These are phyloP conservation scores for Claviceps maximensis DNA, from an alignment of 2,329 filamentous ascomycete species.

Conservation along the genomic window DNA sequence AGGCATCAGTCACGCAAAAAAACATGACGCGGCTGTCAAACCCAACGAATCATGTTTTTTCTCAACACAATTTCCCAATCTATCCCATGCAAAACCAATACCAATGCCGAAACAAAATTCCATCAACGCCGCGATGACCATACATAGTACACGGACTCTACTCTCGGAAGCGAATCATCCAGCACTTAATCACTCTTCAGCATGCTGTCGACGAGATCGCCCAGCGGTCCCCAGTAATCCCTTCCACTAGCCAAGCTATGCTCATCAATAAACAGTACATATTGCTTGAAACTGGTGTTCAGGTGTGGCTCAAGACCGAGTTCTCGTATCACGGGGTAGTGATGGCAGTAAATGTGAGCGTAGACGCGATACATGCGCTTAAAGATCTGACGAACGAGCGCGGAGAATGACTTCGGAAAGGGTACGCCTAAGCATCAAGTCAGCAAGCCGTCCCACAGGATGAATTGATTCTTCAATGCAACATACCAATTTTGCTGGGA, in stretches of 20 bases:
- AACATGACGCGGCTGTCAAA: background rate
- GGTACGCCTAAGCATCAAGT: constrained; percentile 51
- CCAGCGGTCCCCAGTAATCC: constrained; percentile 93
- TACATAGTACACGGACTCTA: constrained; percentile 4
- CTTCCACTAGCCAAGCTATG: constrained; percentile 83
- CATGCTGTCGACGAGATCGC: constrained; percentile 96
- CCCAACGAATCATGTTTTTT: background rate
- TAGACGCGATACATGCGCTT: constrained; percentile 98
- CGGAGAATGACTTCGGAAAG: constrained; percentile 84
- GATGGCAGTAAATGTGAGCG: constrained; percentile 98
- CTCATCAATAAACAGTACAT: constrained; percentile 96
- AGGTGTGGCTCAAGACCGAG: constrained; percentile 92
- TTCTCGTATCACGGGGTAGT: constrained; percentile 93
- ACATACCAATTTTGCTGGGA: constrained; percentile 74
- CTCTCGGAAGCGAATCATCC: background rate
- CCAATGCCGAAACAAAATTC: background rate
- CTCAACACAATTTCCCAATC: background rate
- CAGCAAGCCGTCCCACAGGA: background rate
- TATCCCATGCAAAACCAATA: constrained; percentile 1
- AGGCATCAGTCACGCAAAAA: background rate
- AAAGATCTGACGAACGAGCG: constrained; percentile 88
- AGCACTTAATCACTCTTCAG: constrained; percentile 64
- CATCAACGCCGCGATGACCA: constrained; percentile 12
- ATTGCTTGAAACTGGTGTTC: constrained; percentile 99
- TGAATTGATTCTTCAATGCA: background rate